Conservation (phyloP, 768 basidiomycete species). For the Collybia sordida region DNA sequence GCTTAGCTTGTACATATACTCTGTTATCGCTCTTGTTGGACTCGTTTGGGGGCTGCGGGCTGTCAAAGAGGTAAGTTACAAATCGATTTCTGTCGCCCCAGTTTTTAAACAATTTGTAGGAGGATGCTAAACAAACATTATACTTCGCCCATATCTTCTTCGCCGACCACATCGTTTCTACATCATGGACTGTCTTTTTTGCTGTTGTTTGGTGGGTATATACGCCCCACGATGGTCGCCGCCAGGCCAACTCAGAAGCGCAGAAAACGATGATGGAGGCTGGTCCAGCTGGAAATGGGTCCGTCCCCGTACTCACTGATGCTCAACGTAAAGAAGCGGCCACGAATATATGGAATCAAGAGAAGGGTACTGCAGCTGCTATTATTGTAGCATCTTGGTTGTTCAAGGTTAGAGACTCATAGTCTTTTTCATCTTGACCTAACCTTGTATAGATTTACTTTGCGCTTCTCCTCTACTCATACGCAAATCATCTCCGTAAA, state of each 20-base stretch:
- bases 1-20: constrained; percentile 92
- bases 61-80: constrained; percentile 72
- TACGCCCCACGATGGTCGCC: constrained; percentile 87
- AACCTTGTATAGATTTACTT: constrained; percentile 78
- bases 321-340: constrained; percentile 73
- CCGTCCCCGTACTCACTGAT: constrained; percentile 55
- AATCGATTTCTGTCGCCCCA: constrained; percentile 6
- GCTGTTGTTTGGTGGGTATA: constrained; percentile 89
- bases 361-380: constrained; percentile 77
- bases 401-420: constrained; percentile 62
- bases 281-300: constrained; percentile 33
- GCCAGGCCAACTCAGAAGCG: constrained; percentile 79
- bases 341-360: constrained; percentile 82
- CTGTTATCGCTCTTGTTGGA: constrained; percentile 75
- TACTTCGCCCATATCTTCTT: constrained; percentile 92
- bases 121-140: constrained; percentile 80
- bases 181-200: constrained; percentile 92
- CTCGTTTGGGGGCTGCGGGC: constrained; percentile 86
- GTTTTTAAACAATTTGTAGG: constrained; percentile 49
- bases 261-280: constrained; percentile 82
- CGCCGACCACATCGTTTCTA: constrained; percentile 88
- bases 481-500: constrained; percentile 87
- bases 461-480: constrained; percentile 87
- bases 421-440: not conserved
- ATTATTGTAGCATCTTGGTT: constrained; percentile 86